Evolutionary conservation across 495 filamentous ascomycete genomes (phyloP).

Genomic region (Penicillium goetzii): DNA sequence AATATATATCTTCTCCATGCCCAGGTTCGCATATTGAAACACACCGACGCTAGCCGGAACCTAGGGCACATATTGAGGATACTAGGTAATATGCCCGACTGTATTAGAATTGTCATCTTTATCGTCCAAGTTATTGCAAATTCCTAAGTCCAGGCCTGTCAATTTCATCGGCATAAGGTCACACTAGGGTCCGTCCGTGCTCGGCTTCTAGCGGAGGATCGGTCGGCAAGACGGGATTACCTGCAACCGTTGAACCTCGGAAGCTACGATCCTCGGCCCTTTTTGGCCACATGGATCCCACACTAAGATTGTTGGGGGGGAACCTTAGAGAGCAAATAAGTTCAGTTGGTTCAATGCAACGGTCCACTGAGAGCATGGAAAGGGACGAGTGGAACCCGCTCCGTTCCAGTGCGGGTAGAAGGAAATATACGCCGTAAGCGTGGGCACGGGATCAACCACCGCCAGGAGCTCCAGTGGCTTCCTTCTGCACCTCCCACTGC

Average conservation of each 20-base stretch:
- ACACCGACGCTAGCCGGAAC: too few relatives aligned
- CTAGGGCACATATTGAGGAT: too few relatives aligned
- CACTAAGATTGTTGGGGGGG: neutral
- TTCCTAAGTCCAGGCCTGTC: neutral
- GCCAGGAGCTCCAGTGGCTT: neutral
- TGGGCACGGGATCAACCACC: constrained; percentile 40
- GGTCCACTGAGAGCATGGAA: neutral
- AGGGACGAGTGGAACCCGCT: constrained; percentile 21
- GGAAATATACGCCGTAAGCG: constrained; percentile 56
- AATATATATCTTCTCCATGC: too few relatives aligned
- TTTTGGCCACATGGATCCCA: neutral
- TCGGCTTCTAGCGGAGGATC: constrained; percentile 2
- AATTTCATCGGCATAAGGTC: neutral
- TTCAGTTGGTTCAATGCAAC: neutral
- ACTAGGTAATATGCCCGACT: too few relatives aligned
- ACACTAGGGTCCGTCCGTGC: neutral
- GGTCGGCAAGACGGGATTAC: neutral
- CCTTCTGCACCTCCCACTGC: constrained; percentile 2
- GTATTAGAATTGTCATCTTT: neutral
- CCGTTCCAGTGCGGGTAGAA: constrained; percentile 41
- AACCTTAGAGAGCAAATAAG: neutral
- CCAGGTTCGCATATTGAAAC: too few relatives aligned
- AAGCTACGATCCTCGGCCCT: constrained; percentile 29
- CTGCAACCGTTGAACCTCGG: constrained; percentile 21
- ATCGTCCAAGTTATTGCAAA: neutral